A percentile compares a stretch with the other conserved stretches of the same genome.
phyloP scores from a whole-genome alignment of 495 filamentous ascomycete species.

The Aspergillus heteromorphus region DNA sequence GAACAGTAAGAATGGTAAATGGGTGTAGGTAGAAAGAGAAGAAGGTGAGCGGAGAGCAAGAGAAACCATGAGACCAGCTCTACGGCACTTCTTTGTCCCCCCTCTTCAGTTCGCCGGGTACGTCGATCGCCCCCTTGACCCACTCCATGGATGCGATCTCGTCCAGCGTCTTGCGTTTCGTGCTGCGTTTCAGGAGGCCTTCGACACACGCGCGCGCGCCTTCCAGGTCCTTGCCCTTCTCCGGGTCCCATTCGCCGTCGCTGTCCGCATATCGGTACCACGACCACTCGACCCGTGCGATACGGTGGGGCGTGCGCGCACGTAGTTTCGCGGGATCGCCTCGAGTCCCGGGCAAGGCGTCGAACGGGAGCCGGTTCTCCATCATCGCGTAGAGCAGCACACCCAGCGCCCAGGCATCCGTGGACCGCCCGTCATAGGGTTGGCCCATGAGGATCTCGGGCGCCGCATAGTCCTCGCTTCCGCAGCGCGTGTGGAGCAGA shows the following conservation, averaged over 20 bases:
- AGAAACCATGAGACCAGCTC: constrained; percentile 31
- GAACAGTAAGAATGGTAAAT: constrained; percentile 5
- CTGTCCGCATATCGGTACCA: constrained; percentile 79
- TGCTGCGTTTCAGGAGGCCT: constrained; percentile 71
- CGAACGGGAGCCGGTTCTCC: constrained; percentile 87
- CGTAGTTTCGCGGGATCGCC: constrained; percentile 66
- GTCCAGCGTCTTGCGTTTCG: constrained; percentile 65
- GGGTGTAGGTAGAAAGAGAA: constrained; percentile 6
- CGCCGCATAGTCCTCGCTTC: constrained; percentile 94
- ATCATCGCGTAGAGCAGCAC: constrained; percentile 91
- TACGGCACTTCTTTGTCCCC: constrained; percentile 59
- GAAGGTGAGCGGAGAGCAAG: constrained; percentile 4
- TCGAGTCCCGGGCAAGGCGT: constrained; percentile 68
- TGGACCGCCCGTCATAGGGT: constrained; percentile 86
- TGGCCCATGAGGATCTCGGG: constrained; percentile 95
- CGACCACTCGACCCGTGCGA: constrained; percentile 88
- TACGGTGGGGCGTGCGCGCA: constrained; percentile 80
- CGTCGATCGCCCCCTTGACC: constrained; percentile 67
- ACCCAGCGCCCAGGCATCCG: constrained; percentile 92
- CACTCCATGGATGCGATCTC: constrained; percentile 67
- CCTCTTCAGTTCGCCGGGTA: constrained; percentile 64
- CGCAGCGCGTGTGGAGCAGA: constrained; percentile 81
- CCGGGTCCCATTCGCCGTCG: constrained; percentile 63
- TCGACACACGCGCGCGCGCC: constrained; percentile 79
- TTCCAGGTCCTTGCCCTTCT: constrained; percentile 55